These are phyloP conservation scores for Neonectria coccinea DNA, from an alignment of 2,329 filamentous ascomycete species.

Conservation along the genomic window DNA sequence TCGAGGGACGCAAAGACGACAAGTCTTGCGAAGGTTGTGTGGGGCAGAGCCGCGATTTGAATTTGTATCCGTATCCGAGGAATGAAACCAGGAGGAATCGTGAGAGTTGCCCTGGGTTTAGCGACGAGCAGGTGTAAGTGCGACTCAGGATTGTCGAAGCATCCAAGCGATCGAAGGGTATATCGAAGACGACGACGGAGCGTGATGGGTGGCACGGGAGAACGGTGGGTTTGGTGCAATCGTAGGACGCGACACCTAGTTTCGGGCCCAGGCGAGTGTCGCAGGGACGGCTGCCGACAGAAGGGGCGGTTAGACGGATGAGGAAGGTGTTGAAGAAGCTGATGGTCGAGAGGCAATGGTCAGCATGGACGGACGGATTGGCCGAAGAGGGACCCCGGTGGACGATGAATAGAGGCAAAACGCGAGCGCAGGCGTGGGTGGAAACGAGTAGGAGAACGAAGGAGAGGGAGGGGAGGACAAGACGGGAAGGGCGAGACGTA, in stretches of 20 bases:
- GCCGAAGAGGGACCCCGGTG: neutral
- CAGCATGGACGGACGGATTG: constrained; percentile 14
- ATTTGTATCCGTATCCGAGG: constrained; percentile 10
- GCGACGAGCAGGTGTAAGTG: constrained; percentile 30
- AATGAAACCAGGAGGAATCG: constrained; percentile 7
- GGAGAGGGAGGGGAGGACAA: constrained; percentile 6
- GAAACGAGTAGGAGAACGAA: constrained; percentile 8
- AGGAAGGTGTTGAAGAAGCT: constrained; percentile 38
- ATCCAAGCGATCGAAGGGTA: constrained; percentile 30
- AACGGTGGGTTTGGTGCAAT: constrained; percentile 36
- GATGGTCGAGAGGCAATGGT: constrained; percentile 24
- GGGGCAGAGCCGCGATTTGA: constrained; percentile 6
- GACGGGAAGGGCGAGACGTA: constrained; percentile 8
- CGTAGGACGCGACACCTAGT: constrained; percentile 37
- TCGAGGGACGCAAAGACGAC: constrained; percentile 36
- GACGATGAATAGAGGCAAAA: constrained; percentile 8
- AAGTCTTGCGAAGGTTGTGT: constrained; percentile 16
- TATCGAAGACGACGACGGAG: constrained; percentile 27
- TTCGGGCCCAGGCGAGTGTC: constrained; percentile 27
- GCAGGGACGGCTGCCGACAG: constrained; percentile 37
- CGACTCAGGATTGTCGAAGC: constrained; percentile 34
- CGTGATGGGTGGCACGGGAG: constrained; percentile 30
- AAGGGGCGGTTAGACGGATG: constrained; percentile 30
- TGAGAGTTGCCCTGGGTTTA: constrained; percentile 9
- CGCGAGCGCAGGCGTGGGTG: constrained; percentile 2